Evolutionary conservation across 163 green algal genomes (phyloP), one percentile per base, ranked within the genome.

Genomic region (Scenedesmus sp.): DNA sequence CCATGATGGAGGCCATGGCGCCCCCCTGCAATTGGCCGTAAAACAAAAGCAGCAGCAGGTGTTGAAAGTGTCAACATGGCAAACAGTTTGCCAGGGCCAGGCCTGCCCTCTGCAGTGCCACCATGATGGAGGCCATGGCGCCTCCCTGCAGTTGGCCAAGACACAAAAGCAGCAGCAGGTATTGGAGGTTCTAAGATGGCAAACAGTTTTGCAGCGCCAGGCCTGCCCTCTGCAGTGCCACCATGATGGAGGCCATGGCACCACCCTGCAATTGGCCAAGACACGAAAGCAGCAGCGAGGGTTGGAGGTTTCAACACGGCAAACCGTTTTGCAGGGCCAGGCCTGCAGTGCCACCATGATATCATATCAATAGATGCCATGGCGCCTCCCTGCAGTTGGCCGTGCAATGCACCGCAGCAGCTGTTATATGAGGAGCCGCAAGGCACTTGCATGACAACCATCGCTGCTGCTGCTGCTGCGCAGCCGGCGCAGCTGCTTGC

Each of bases 161-260:
- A 12, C 12, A n/a, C 54, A 86, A 26, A 18, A 55, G 57, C 6
- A 88, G 82, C 82, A 77, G 82, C 52, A 83, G 9, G 74, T 83
- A 3, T 18, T 46, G 34, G 34, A 46, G 34, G 34, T 46, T 46
- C 34, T 46, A 46, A 46, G 34, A 46, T 46, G 34, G 34, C 34
- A 46, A 46, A 46, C 34, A 46, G 34, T 46, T 46, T 46, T 94
- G 85, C 73, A 96, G 90, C 23, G 83, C 88, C 54, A 89, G 59
- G 2, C 94, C 96, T n/a, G 84, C 86, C 2, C 90, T 86, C 90
- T 97, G 95, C 67, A 97, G 92, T 26, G 94, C 96, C 3, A 94
- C 90, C n/a, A 95, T 73, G 8, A 95, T 76, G 2, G 93, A 94
- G 1, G 93, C 93, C 89, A 96, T 95, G 18, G 93, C 92, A 46